These are phyloP conservation scores for Zygnema circumcarinatum DNA, from an alignment of 139 green algal genomes.

Conservation along the genomic window DNA sequence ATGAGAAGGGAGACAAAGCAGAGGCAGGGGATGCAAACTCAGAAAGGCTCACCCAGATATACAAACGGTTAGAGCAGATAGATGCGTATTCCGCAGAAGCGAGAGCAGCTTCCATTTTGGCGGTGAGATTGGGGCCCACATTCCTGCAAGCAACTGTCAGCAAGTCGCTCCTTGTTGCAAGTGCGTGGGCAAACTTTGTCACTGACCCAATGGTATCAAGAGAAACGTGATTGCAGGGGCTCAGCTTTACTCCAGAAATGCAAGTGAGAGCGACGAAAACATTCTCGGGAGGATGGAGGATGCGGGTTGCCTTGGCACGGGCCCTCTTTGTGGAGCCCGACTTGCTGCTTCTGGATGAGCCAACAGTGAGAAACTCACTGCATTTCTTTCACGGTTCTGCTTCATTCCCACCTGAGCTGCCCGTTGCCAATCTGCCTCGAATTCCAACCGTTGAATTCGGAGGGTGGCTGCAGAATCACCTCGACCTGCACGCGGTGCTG, in stretches of 20 bases:
- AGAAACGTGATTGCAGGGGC: slow-evolving; percentile 41
- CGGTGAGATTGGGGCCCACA: slow-evolving; percentile 33
- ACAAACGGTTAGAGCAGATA: slow-evolving; percentile 70
- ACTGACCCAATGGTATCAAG: too few species aligned
- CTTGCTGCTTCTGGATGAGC: slow-evolving; percentile 70
- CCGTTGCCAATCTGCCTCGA: too few species aligned
- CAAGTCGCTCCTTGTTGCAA: neutral
- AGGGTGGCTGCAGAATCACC: slow-evolving; percentile 66
- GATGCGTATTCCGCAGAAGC: slow-evolving; percentile 65
- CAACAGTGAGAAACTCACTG: slow-evolving; percentile 58
- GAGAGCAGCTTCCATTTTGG: slow-evolving; percentile 62
- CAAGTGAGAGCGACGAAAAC: slow-evolving; percentile 15
- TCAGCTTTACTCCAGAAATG: slow-evolving; percentile 53
- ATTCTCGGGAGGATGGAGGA: slow-evolving; percentile 68
- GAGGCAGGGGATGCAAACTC: slow-evolving; percentile 13
- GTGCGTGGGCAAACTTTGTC: too few species aligned
- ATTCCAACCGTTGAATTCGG: too few species aligned
- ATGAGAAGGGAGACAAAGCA: neutral
- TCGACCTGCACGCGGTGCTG: slow-evolving; percentile 68
- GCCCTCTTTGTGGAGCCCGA: slow-evolving; percentile 70
- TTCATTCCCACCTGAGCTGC: neutral
- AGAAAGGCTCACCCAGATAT: slow-evolving; percentile 57
- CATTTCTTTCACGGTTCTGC: slow-evolving; percentile 15
- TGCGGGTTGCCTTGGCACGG: slow-evolving; percentile 67
- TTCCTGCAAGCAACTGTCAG: neutral